Evolutionary conservation across 1,284 basidiomycete genomes (phyloP).

Genomic region (Macrocystidia cucumis): DNA sequence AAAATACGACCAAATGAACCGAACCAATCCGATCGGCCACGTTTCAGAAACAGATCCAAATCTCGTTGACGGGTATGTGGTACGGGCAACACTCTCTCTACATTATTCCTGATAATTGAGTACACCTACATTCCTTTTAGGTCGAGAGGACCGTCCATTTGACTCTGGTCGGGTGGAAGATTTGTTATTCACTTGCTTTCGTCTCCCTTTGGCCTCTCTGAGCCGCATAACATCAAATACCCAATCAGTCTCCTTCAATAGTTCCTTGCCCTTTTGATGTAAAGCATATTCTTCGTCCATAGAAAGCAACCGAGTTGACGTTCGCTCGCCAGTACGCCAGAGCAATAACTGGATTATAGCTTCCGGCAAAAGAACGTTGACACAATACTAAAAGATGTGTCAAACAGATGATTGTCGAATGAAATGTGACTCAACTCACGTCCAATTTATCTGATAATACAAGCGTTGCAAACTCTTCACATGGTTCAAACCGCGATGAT

Average conservation of each 20-base stretch:
- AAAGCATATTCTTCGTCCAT: conserved; percentile 46
- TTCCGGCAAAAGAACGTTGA: conserved; percentile 62
- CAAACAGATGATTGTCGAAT: not conserved
- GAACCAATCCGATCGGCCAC: no score
- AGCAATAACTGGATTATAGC: conserved; percentile 60
- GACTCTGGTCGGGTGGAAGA: no score
- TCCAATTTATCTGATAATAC: conserved; percentile 46
- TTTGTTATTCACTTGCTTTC: conserved; percentile 16
- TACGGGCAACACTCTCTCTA: no score
- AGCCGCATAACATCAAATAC: conserved; percentile 52
- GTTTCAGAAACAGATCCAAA: no score
- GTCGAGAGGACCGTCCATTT: no score
- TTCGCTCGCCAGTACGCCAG: conserved; percentile 57
- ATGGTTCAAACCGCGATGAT: conserved; percentile 31
- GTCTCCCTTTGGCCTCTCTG: conserved; percentile 27
- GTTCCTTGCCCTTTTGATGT: conserved; percentile 36
- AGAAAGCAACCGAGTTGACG: conserved; percentile 35
- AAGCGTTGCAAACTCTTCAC: conserved; percentile 44
- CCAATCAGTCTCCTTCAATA: conserved; percentile 54
- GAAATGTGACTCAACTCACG: conserved; percentile 25
- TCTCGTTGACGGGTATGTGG: no score
- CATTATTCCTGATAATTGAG: no score
- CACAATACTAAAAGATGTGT: conserved; percentile 46
- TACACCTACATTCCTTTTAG: no score
- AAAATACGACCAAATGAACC: no score